Conservation (phyloP, 345 rosid genomes). For the Nasturtium officinale region DNA sequence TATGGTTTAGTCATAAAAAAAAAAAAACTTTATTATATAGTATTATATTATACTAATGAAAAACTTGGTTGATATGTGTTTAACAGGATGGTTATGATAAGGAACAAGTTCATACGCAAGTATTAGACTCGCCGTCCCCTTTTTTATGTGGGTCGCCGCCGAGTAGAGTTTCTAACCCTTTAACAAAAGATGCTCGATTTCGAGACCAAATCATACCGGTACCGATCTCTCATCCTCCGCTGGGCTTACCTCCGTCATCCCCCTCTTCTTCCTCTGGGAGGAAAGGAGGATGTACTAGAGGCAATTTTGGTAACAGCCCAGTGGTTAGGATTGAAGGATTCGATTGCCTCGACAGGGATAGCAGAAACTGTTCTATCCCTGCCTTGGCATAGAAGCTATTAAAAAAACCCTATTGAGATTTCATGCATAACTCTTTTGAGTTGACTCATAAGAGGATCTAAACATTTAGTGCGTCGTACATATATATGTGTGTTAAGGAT, state of each 20-base stretch:
- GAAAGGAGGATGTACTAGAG: conserved; percentile 72
- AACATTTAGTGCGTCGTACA: conserved; percentile 31
- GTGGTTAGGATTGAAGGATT: conserved; percentile 90
- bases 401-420: background rate
- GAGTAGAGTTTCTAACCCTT: conserved; percentile 98
- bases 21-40: background rate
- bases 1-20: conserved; percentile 13
- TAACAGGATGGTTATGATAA: conserved; percentile 63
- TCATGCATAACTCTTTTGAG: conserved; percentile 21
- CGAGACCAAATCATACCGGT: conserved; percentile 58
- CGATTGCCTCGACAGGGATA: conserved; percentile 90
- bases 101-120: conserved; percentile 68
- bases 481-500: conserved; percentile 29
- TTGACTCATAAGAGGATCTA: conserved; percentile 8
- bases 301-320: conserved; percentile 88
- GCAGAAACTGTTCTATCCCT: conserved; percentile 72
- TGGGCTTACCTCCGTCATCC: conserved; percentile 48
- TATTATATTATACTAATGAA: background rate
- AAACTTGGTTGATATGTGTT: background rate
- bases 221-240: conserved; percentile 29
- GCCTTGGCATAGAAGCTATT: conserved; percentile 74
- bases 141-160: conserved; percentile 99
- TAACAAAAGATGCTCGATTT: conserved; percentile 88
- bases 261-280: conserved; percentile 66
- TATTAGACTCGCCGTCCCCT: conserved; percentile 55